Conservation (phyloP, 2,329 filamentous ascomycete genomes). For the Hirsutella minnesotensis region DNA sequence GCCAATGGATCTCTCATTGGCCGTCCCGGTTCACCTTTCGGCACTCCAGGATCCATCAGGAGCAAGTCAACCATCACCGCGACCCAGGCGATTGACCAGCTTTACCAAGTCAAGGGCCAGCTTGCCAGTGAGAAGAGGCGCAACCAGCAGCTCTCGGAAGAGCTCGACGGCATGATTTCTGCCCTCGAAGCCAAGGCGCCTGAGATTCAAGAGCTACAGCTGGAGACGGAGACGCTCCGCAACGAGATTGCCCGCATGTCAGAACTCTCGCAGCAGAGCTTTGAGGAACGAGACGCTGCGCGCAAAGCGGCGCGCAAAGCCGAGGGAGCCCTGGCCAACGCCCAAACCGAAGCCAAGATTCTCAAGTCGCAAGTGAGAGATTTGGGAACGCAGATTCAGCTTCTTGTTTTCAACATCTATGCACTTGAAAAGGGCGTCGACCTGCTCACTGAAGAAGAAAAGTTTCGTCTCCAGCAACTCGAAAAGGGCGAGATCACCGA, state of each 20-base stretch:
- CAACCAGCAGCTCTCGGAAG: constrained; percentile 60
- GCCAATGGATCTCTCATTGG: constrained; percentile 42
- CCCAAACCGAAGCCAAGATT: constrained; percentile 61
- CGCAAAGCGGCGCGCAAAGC: constrained; percentile 69
- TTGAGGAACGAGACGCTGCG: constrained; percentile 66
- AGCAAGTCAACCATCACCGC: constrained; percentile 44
- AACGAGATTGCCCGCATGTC: constrained; percentile 78
- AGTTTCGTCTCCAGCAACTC: constrained; percentile 63
- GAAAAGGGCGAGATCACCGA: constrained; percentile 65
- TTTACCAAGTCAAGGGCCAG: constrained; percentile 57
- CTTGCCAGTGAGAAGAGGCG: constrained; percentile 63
- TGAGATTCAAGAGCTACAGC: constrained; percentile 74
- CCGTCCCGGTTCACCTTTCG: constrained; percentile 49
- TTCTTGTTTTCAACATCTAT: constrained; percentile 78
- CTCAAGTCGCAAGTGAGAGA: constrained; percentile 80
- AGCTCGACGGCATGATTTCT: constrained; percentile 76
- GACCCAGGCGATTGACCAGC: constrained; percentile 51
- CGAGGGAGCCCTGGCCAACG: constrained; percentile 55
- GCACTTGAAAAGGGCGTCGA: constrained; percentile 69
- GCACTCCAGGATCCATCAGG: constrained; percentile 46
- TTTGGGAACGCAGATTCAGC: constrained; percentile 78
- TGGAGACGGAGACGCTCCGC: constrained; percentile 70
- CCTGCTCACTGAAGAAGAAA: constrained; percentile 59
- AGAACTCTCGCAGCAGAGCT: constrained; percentile 68
- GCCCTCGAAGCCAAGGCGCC: constrained; percentile 78